Evolutionary conservation across 257 asterid genomes (phyloP), one percentile per base, ranked within the genome.

Genomic region (Solanum chiquidenum): DNA sequence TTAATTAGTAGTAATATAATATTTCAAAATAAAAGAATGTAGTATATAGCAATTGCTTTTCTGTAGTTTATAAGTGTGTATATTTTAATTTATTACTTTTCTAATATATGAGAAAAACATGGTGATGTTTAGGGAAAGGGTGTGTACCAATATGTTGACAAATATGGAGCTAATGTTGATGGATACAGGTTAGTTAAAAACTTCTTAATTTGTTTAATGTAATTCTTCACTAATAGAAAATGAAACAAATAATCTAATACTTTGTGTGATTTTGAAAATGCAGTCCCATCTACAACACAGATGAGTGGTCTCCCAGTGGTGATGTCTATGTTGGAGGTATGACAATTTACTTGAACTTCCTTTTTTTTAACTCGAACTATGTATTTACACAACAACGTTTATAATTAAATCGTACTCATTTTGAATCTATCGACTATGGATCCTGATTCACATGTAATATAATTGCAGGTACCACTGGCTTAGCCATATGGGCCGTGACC

Each of bases 161-260:
- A 95, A 87, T 96, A 95, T 31, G 99, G 98, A 87, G 99, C 99
- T 83, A 96, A 96, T 73, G 99, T 96, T 10, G 99, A 96, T 73
- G 99, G 98, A 93, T 96, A 96, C 98, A 95, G 99, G 99, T 96
- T 27, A 35, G 31, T 49, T 8, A 18, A 21, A 34, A 62, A 44
- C 83, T 11, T 42, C 25, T 68, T 34, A 10, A 35, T 35, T 68
- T n/a, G 31, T 5, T 6, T 62, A 6, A 58, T 27, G 16, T 77
- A 38, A 42, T 7, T 5, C 84, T 18, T 25, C 23, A 14, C 79
- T 60, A 64, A 40, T n/a, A 37, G 9, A 38, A 60, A n/a, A 83
- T 60, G 31, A 60, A 60, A 18, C 27, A 85, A 71, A 40, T 66
- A 71, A 85, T 66, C 37, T 64, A 6, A 60, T 69, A 64, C 40